Base-by-base conservation (phyloP, 352 stramenopile species). In the Globisporangium nunn region DNA sequence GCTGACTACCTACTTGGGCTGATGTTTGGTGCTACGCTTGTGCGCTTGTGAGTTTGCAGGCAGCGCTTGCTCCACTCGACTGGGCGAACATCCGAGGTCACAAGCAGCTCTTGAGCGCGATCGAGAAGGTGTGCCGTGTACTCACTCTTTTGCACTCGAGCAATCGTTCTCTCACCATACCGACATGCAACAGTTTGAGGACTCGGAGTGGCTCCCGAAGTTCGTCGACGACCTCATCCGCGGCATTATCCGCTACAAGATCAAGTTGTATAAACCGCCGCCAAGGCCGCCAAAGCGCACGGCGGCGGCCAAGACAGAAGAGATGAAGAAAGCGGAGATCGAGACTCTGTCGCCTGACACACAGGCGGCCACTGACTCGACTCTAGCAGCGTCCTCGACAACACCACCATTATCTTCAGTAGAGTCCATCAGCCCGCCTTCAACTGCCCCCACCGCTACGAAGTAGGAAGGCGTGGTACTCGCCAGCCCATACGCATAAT, bases 211-310 rank as follows among this genome's bases (percentile, higher is more conserved):
- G 76, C 53, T 89, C 6, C 74, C 79, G 4, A 89, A 86, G 59
- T 87, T 89, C 40, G 64, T 84, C 3, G 76, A 89, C 18, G 76
- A 89, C 31, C 71, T 89, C 48, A 68, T 89, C 35, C 79, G 73
- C 12, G 75, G 77, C 6, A 87, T 89, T 51, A 64, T 89, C 15
- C 67, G 69, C 41, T 87, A 89, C 76, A 87, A 87, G 56, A 87
- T 87, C 66, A 85, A 87, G 63, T 15, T 87, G 18, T 89, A 82
- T 53, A 84, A 81, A 49, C 66, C 81, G 2, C 56, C 58, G 14
- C 66, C 66, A 7, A 75, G 75, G 51, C 57, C 66, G 6, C n/a
- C 15, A 14, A 62, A 50, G 30, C 60, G 63, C 15, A 18, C 40
- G 23, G 41, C 40, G 11, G 12, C 53, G 23, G 18, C n/a, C 0